phyloP scores from a whole-genome alignment of 2,329 filamentous ascomycete genomes.

The Trichoderma gracile region DNA sequence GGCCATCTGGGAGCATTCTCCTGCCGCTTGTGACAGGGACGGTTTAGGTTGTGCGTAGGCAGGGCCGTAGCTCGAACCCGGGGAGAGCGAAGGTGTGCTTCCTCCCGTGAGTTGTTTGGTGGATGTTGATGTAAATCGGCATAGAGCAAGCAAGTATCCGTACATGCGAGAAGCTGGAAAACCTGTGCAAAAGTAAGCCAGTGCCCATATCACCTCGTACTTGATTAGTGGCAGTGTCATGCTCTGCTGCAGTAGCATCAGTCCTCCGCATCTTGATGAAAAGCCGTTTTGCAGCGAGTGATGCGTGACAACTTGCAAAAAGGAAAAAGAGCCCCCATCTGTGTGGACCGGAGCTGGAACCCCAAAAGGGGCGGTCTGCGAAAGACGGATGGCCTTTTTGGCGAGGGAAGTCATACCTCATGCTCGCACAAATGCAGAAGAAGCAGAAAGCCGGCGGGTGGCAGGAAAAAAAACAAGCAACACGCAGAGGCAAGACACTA shows the following conservation, averaged over 20 bases:
- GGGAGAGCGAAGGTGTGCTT: neutral
- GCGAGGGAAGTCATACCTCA: neutral
- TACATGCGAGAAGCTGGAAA: no score
- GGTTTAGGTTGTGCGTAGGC: neutral
- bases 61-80: conserved; percentile 6
- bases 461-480: neutral
- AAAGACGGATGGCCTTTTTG: neutral
- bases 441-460: neutral
- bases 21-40: neutral
- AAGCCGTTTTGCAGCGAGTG: neutral
- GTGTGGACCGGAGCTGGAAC: neutral
- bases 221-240: neutral
- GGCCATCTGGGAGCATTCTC: neutral
- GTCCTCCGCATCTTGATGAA: neutral
- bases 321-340: neutral
- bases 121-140: neutral
- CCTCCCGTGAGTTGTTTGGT: neutral
- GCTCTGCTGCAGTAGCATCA: no score
- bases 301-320: neutral
- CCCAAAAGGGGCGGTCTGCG: conserved; percentile 25
- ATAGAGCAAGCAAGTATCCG: no score
- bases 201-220: neutral
- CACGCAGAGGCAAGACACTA: neutral
- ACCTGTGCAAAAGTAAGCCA: no score
- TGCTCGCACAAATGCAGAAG: neutral